A percentile compares a stretch with the other conserved stretches of the same genome.
These are phyloP conservation scores for Pascua sp. DNA, from an alignment of 1,284 basidiomycete species.

Conservation along the genomic window DNA sequence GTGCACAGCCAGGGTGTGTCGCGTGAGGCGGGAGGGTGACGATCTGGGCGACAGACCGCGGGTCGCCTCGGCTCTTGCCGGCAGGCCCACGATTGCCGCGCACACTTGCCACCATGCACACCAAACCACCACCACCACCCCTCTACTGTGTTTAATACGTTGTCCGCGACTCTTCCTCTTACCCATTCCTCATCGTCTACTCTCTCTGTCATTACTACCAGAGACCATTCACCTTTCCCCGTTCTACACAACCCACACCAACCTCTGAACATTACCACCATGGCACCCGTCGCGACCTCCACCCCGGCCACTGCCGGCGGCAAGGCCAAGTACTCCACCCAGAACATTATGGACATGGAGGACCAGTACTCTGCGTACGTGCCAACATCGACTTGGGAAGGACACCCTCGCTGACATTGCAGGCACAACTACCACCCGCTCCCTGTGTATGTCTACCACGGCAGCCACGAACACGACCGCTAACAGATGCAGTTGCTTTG, in stretches of 20 bases:
- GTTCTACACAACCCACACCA: not conserved
- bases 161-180: too few relatives aligned
- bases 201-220: too few relatives aligned
- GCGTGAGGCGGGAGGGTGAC: too few relatives aligned
- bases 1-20: too few relatives aligned
- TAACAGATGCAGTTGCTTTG: constrained; percentile 63
- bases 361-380: constrained; percentile 57
- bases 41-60: too few relatives aligned
- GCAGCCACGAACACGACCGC: not conserved
- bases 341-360: constrained; percentile 75
- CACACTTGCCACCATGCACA: too few relatives aligned
- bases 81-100: too few relatives aligned
- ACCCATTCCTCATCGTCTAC: too few relatives aligned
- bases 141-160: too few relatives aligned
- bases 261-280: constrained; percentile 7
- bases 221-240: not conserved
- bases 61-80: too few relatives aligned
- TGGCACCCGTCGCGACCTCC: constrained; percentile 45
- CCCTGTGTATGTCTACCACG: constrained; percentile 57
- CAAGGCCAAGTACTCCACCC: constrained; percentile 49
- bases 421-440: constrained; percentile 87
- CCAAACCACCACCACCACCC: too few relatives aligned
- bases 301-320: constrained; percentile 50
- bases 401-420: constrained; percentile 27
- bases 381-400: not conserved